Evolutionary conservation across 2,329 filamentous ascomycete species (phyloP).

Genomic region (Xylariomycetidae sp.): DNA sequence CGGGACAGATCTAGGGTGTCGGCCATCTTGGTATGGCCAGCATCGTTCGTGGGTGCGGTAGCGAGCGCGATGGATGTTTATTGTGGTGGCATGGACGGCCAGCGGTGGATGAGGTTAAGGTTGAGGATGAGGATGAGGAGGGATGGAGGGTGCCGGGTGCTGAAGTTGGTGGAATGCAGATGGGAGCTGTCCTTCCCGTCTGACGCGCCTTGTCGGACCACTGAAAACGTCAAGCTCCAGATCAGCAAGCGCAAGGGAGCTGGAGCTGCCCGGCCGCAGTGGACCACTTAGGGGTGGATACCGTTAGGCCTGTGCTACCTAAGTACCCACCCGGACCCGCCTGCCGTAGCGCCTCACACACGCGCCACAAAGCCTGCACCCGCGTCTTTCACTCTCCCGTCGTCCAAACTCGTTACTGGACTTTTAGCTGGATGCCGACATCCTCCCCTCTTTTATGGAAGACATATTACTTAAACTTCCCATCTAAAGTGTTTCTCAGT

Average conservation of each 20-base stretch:
- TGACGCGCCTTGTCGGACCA: not conserved
- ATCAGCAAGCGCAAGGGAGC: no score
- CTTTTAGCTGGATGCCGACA: no score
- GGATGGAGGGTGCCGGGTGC: not conserved
- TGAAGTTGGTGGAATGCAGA: not conserved
- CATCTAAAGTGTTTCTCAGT: no score
- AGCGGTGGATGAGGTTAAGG: not conserved
- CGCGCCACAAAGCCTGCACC: no score
- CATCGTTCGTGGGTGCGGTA: constrained; percentile 14
- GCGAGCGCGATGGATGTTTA: not conserved
- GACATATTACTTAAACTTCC: no score
- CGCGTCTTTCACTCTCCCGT: no score
- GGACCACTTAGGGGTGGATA: not conserved
- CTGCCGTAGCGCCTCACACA: no score
- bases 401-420: no score
- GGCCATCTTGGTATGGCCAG: constrained; percentile 17
- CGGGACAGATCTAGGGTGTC: constrained; percentile 11
- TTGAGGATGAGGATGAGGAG: not conserved
- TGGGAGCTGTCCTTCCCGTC: not conserved
- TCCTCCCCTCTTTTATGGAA: no score
- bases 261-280: no score
- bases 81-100: not conserved
- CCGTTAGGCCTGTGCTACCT: no score
- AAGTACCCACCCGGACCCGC: no score
- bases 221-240: constrained; percentile 2